Evolutionary conservation across 495 filamentous ascomycete genomes (phyloP).

Genomic region (Sphaerosporella brunnea): DNA sequence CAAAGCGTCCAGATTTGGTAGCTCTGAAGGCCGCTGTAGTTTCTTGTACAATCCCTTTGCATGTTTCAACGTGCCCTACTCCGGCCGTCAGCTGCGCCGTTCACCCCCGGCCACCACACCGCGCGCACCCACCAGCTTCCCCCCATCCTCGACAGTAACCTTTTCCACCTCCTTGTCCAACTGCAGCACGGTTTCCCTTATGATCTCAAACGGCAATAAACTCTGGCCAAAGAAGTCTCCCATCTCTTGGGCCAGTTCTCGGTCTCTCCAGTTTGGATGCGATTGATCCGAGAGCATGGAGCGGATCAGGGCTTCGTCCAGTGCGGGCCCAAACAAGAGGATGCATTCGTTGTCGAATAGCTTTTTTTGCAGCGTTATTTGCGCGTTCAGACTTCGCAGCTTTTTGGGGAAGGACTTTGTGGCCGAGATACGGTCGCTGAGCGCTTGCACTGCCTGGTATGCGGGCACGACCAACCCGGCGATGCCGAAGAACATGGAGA

Average conservation of each 20-base stretch:
- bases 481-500: slow-evolving; percentile 5
- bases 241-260: slow-evolving; percentile 1
- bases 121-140: not conserved
- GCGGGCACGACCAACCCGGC: slow-evolving; percentile 1
- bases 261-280: slow-evolving; percentile 9
- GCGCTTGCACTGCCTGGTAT: slow-evolving; percentile 1
- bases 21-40: not conserved
- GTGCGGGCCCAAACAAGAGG: not conserved
- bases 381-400: not conserved
- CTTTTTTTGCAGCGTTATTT: slow-evolving; percentile 2
- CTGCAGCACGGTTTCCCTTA: not conserved
- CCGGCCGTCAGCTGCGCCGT: too few species aligned
- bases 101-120: not conserved
- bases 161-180: not conserved
- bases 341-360: slow-evolving; percentile 2
- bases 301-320: not conserved
- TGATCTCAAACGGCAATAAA: not conserved
- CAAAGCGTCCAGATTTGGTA: not conserved
- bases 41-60: not conserved
- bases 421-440: not conserved
- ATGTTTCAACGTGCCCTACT: not conserved
- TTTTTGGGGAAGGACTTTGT: slow-evolving; percentile 2
- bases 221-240: not conserved
- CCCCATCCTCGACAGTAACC: not conserved
- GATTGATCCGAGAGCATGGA: slow-evolving; percentile 9